Conservation (phyloP, 2,329 filamentous ascomycete species). For the Knoxdaviesia capensis region DNA sequence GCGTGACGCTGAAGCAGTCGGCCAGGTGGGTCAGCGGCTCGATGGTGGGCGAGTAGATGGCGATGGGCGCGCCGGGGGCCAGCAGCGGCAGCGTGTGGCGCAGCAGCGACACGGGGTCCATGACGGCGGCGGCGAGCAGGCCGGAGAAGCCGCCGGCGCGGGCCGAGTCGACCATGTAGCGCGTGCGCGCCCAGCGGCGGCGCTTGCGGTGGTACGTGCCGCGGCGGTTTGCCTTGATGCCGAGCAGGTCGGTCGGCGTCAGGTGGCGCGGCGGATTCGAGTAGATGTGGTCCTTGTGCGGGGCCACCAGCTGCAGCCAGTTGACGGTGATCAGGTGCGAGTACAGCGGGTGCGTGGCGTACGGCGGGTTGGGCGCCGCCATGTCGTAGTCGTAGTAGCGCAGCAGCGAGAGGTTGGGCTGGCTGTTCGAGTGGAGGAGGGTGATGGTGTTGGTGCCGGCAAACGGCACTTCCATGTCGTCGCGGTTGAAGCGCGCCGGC, state of each 20-base stretch:
- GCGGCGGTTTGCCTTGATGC: conserved; percentile 64
- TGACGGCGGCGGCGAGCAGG: conserved; percentile 60
- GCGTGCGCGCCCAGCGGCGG: conserved; percentile 56
- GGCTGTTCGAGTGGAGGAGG: conserved; percentile 59
- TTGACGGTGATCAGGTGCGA: conserved; percentile 66
- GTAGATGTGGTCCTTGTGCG: conserved; percentile 56
- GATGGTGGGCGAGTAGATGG: conserved; percentile 64
- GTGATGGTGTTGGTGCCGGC: conserved; percentile 59
- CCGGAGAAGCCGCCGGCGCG: conserved; percentile 63
- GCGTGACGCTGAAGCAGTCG: conserved; percentile 67
- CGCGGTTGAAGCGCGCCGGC: conserved; percentile 8
- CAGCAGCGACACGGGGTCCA: conserved; percentile 63
- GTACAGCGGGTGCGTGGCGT: conserved; percentile 56
- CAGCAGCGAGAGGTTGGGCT: conserved; percentile 72
- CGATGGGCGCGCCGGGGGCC: conserved; percentile 62
- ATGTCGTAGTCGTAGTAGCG: conserved; percentile 79
- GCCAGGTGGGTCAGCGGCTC: conserved; percentile 61
- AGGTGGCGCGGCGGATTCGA: conserved; percentile 39
- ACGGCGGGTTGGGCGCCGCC: conserved; percentile 34
- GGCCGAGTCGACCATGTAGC: conserved; percentile 53
- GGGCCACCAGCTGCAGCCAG: conserved; percentile 79
- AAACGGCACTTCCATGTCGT: conserved; percentile 43
- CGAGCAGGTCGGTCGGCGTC: conserved; percentile 37
- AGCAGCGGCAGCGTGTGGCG: conserved; percentile 61
- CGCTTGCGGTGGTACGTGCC: conserved; percentile 80